A percentile compares a stretch with the other conserved stretches of the same genome.
Conservation (phyloP, 371 early-diverging fungal genomes). For the Rhizopus arrhizus region DNA sequence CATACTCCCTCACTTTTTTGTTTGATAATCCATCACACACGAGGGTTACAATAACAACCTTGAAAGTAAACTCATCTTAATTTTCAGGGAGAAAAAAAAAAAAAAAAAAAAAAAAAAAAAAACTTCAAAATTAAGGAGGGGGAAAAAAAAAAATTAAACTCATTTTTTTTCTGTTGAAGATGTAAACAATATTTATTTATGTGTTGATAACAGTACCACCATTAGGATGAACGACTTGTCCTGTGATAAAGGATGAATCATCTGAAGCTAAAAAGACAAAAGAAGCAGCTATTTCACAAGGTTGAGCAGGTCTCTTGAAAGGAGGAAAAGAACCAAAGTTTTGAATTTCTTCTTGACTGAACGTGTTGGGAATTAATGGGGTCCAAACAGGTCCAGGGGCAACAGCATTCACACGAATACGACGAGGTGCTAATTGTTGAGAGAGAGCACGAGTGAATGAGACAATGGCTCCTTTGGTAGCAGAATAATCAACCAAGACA, state of each 20-base stretch:
- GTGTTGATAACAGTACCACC: constrained; percentile 52
- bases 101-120: not conserved
- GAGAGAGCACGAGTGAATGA: constrained; percentile 66
- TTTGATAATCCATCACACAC: not conserved
- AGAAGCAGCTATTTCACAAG: constrained; percentile 65
- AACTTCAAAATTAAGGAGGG: not conserved
- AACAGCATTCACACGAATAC: constrained; percentile 68
- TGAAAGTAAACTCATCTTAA: not conserved
- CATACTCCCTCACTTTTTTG: not conserved
- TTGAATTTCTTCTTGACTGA: constrained; percentile 61
- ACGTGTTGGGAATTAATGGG: constrained; percentile 69
- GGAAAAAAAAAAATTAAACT: not conserved
- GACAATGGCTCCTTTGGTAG: constrained; percentile 59
- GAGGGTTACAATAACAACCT: constrained; percentile 1
- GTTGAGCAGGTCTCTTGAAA: constrained; percentile 67
- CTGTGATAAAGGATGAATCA: constrained; percentile 66
- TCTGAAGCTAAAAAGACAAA: constrained; percentile 67
- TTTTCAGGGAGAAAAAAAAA: constrained; percentile 3
- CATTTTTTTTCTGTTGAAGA: not conserved
- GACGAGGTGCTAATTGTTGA: constrained; percentile 58
- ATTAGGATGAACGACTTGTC: constrained; percentile 59
- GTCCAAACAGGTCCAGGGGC: constrained; percentile 73
- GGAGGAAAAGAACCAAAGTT: constrained; percentile 71
- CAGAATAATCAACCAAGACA: constrained; percentile 58
- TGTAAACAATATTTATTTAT: constrained; percentile 12